These are phyloP conservation scores for Magnaporthiopsis incrustans DNA, from an alignment of 2,329 filamentous ascomycete species.

Conservation along the genomic window DNA sequence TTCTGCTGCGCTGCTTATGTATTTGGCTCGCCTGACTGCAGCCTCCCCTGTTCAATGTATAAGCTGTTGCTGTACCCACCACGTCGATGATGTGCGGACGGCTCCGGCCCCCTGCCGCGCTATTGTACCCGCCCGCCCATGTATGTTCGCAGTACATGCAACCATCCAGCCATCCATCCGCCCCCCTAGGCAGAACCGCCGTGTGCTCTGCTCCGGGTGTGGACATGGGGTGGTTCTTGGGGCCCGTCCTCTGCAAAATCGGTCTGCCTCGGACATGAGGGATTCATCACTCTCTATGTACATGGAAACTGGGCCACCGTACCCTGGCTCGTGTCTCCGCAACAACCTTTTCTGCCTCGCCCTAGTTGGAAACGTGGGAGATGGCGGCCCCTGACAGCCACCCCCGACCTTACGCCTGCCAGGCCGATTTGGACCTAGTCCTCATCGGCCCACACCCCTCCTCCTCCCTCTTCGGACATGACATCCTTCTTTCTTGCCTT, in stretches of 20 bases:
- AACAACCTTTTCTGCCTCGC: background rate
- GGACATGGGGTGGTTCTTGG: background rate
- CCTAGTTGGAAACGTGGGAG: background rate
- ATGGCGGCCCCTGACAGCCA: background rate
- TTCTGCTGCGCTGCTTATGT: background rate
- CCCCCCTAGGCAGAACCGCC: background rate
- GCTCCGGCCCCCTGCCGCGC: background rate
- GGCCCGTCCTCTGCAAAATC: background rate
- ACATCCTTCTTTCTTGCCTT: background rate
- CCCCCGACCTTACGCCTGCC: background rate
- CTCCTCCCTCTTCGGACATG: background rate
- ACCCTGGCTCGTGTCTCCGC: no score
- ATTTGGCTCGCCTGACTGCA: background rate
- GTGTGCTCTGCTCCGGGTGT: background rate
- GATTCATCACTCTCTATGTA: background rate
- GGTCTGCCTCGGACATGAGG: background rate
- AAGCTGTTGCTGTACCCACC: background rate
- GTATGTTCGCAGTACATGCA: background rate
- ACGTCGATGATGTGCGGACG: background rate
- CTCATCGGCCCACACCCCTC: background rate
- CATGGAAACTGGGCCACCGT: background rate
- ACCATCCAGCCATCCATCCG: background rate
- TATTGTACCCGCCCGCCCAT: background rate
- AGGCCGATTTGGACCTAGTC: background rate
- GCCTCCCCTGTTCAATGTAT: background rate